Evolutionary conservation across 2,329 filamentous ascomycete genomes (phyloP).

Genomic region (Cladorrhinum sp.): DNA sequence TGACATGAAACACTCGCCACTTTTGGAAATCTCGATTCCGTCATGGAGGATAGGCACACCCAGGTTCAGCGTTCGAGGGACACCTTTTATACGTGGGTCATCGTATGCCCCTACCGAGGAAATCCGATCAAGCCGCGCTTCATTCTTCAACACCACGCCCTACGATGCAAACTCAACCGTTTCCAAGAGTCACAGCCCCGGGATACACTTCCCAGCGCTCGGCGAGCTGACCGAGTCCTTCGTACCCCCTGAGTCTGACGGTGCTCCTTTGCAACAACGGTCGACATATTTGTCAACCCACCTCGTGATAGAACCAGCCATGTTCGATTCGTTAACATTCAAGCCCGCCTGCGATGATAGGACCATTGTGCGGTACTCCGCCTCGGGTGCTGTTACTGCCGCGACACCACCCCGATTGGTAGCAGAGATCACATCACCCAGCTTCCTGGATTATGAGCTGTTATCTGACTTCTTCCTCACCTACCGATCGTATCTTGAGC

Average conservation of each 20-base stretch:
- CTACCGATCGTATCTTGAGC: slow-evolving; percentile 80
- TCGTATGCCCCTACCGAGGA: slow-evolving; percentile 75
- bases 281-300: slow-evolving; percentile 50
- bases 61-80: slow-evolving; percentile 73
- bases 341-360: slow-evolving; percentile 77
- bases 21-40: slow-evolving; percentile 74
- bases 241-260: slow-evolving; percentile 38
- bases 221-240: slow-evolving; percentile 21
- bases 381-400: slow-evolving; percentile 72
- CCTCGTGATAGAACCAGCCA: slow-evolving; percentile 62
- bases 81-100: slow-evolving; percentile 76
- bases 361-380: slow-evolving; percentile 77
- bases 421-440: slow-evolving; percentile 93
- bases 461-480: slow-evolving; percentile 98
- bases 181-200: slow-evolving; percentile 38
- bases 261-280: slow-evolving; percentile 38
- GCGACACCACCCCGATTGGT: slow-evolving; percentile 89
- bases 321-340: slow-evolving; percentile 79
- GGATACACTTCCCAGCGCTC: slow-evolving; percentile 31
- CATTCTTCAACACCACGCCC: slow-evolving; percentile 42
- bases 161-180: slow-evolving; percentile 33
- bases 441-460: slow-evolving; percentile 93
- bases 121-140: slow-evolving; percentile 59
- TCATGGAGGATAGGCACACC: slow-evolving; percentile 81
- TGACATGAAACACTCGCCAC: slow-evolving; percentile 44